These are phyloP conservation scores for Dianthus caryophyllus DNA, from an alignment of 148 eudicot genomes.

Conservation along the genomic window DNA sequence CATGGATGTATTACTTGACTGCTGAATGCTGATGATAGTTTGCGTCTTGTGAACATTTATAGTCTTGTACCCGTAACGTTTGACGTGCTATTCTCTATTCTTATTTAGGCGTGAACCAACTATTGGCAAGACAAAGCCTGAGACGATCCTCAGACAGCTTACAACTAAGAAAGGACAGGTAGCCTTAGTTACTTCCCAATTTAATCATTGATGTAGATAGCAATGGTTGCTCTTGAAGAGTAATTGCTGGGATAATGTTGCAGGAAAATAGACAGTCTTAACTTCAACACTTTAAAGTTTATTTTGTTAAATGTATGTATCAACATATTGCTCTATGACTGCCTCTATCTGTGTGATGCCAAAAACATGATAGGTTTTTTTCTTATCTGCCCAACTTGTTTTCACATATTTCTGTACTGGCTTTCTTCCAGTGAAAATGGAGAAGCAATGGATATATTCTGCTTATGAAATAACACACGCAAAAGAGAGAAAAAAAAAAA, in stretches of 20 bases:
- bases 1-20: not conserved
- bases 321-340: too few species aligned
- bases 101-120: constrained; percentile 84
- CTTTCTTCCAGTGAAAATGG: not conserved
- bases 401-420: not conserved
- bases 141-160: constrained; percentile 92
- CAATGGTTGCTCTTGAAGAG: not conserved
- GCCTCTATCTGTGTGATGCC: not conserved
- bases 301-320: not conserved
- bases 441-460: constrained; percentile 1
- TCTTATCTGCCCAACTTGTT: too few species aligned
- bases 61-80: constrained; percentile 7
- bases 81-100: constrained; percentile 17
- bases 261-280: not conserved
- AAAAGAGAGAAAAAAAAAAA: not conserved
- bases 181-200: constrained; percentile 3
- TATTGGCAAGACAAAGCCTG: constrained; percentile 95
- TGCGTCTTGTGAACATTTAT: constrained; percentile 3
- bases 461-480: not conserved
- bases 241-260: not conserved
- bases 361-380: too few species aligned
- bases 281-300: not conserved
- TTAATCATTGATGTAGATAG: constrained; percentile 3
- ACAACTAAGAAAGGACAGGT: constrained; percentile 99
- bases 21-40: not conserved